These are phyloP conservation scores for Cyberlindnera mycetangii DNA, from an alignment of 805 yeast genomes.

Conservation along the genomic window DNA sequence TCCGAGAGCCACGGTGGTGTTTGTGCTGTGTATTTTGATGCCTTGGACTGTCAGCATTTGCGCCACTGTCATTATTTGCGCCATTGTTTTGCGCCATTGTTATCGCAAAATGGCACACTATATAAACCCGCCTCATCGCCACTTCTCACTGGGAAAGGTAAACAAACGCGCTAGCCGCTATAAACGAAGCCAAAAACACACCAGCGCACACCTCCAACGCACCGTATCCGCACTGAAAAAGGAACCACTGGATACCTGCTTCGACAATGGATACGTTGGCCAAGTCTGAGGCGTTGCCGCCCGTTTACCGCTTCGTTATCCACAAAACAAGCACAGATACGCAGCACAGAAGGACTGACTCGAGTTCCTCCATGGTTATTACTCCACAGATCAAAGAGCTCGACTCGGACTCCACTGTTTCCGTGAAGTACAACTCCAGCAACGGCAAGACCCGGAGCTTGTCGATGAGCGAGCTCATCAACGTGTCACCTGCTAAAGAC, in stretches of 20 bases:
- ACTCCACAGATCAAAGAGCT: not conserved
- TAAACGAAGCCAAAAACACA: no score
- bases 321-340: not conserved
- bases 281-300: slow-evolving; percentile 2
- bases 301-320: slow-evolving; percentile 1
- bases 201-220: no score
- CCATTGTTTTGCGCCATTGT: no score
- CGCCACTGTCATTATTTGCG: no score
- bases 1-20: no score
- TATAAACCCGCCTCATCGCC: not conserved
- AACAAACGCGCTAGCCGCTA: not conserved
- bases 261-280: not conserved
- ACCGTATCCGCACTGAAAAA: no score
- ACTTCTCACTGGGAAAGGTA: not conserved
- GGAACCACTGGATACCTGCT: not conserved
- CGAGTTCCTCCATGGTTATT: not conserved
- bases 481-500: slow-evolving; percentile 5
- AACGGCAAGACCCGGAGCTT: not conserved
- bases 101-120: not conserved
- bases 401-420: not conserved
- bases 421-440: slow-evolving; percentile 2
- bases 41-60: no score
- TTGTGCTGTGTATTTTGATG: no score
- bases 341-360: no score
- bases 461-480: slow-evolving; percentile 5